phyloP scores from a whole-genome alignment of 192 early-diverging fungal species.

The Backusella psychrophila region DNA sequence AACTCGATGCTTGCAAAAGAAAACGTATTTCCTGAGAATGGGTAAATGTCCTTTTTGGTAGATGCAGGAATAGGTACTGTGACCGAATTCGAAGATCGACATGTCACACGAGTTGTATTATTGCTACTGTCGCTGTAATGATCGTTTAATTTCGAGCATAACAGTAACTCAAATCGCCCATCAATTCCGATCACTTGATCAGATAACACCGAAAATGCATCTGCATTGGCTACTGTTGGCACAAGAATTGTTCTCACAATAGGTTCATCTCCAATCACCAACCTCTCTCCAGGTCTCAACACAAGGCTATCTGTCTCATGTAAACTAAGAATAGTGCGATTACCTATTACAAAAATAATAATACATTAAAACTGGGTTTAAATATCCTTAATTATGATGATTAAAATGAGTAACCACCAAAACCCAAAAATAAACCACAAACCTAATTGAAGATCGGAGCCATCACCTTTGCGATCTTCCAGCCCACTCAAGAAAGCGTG shows the following conservation, averaged over 20 bases:
- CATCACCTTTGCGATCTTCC: constrained; percentile 32
- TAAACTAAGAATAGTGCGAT: constrained; percentile 20
- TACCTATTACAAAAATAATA: constrained; percentile 13
- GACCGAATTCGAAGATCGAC: constrained; percentile 26
- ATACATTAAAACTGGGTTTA: constrained; percentile 1
- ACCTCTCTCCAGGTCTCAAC: constrained; percentile 28
- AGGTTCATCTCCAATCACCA: constrained; percentile 22
- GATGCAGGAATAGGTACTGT: constrained; percentile 36
- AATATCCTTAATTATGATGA: background rate
- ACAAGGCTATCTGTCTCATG: constrained; percentile 24
- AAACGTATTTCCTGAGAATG: constrained; percentile 36
- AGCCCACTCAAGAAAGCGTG: constrained; percentile 53
- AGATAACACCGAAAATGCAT: constrained; percentile 38
- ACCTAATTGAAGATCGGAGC: constrained; percentile 21
- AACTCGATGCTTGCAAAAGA: constrained; percentile 37
- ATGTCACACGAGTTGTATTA: constrained; percentile 23
- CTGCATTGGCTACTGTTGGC: constrained; percentile 23
- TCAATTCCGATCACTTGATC: constrained; percentile 31
- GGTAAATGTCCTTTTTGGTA: constrained; percentile 7
- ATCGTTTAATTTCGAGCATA: constrained; percentile 46
- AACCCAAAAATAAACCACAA: background rate
- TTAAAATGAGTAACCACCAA: background rate
- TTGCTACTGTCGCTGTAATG: background rate
- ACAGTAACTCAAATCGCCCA: constrained; percentile 32
- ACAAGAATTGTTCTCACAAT: constrained; percentile 34